Evolutionary conservation across 805 yeast species (phyloP).

Genomic region (Candida dendrica): DNA sequence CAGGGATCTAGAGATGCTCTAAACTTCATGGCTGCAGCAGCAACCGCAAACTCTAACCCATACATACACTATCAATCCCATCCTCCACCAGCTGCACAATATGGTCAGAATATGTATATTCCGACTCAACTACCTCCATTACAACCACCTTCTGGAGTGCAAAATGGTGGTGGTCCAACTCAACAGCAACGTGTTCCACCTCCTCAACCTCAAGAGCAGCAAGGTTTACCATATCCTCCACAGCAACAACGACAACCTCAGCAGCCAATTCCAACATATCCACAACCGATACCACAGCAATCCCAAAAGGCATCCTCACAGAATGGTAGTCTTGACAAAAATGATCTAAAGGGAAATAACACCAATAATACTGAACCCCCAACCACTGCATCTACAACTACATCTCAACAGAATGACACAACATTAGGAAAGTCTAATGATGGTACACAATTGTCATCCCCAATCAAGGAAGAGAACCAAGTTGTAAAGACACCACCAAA

Average conservation of each 20-base stretch:
- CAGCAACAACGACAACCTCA: constrained; percentile 1
- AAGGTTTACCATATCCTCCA: constrained; percentile 2
- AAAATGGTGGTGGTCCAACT: not conserved
- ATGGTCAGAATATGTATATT: not conserved
- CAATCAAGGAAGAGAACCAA: constrained; percentile 6
- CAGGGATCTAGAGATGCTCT: not conserved
- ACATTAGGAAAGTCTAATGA: not conserved
- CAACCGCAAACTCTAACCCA: not conserved
- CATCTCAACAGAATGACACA: constrained; percentile 3
- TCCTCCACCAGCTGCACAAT: not conserved
- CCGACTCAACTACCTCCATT: constrained; percentile 1
- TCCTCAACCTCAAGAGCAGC: not conserved
- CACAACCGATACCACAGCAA: too few relatives aligned
- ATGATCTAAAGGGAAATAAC: not conserved
- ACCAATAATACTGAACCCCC: not conserved
- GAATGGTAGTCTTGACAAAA: not conserved
- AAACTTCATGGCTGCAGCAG: constrained; percentile 2
- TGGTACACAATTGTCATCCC: constrained; percentile 10
- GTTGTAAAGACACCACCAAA: constrained; percentile 5
- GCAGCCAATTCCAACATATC: not conserved
- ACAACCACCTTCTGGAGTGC: not conserved
- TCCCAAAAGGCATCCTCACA: not conserved
- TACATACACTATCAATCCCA: not conserved
- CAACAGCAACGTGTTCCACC: constrained; percentile 1
- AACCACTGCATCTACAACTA: constrained; percentile 2